phyloP scores from a whole-genome alignment of 148 eudicot species.

The Diospyros kaki region DNA sequence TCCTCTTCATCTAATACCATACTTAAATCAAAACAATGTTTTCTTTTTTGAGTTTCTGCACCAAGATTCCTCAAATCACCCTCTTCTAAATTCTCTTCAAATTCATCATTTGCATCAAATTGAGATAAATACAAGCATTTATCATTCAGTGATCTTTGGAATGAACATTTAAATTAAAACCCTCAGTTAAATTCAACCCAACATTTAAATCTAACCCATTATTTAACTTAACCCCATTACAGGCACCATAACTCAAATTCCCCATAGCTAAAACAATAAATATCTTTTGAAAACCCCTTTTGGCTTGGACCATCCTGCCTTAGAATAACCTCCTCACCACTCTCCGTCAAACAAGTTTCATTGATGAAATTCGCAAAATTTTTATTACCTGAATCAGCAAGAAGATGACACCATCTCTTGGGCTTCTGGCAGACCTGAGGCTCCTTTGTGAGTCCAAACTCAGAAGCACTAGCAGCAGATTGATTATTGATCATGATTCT shows the following conservation, averaged over 20 bases:
- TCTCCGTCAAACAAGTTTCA: constrained; percentile 16
- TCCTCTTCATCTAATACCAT: constrained; percentile 44
- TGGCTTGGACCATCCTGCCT: not conserved
- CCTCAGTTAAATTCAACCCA: constrained; percentile 52
- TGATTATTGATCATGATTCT: not conserved
- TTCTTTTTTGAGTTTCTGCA: constrained; percentile 28
- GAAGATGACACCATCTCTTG: constrained; percentile 26
- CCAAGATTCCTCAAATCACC: constrained; percentile 1
- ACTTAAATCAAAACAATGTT: constrained; percentile 70
- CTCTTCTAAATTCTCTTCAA: constrained; percentile 13
- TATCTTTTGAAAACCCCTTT: not conserved
- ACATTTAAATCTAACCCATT: not conserved
- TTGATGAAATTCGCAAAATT: constrained; percentile 18
- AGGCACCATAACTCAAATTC: constrained; percentile 8
- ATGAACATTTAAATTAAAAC: constrained; percentile 29
- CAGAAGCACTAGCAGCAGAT: constrained; percentile 5
- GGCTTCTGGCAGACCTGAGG: constrained; percentile 37
- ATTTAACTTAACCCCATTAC: constrained; percentile 9
- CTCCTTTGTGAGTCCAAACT: constrained; percentile 5
- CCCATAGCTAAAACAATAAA: constrained; percentile 15
- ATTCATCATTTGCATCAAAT: constrained; percentile 50
- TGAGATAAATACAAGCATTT: constrained; percentile 53
- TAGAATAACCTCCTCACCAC: constrained; percentile 9
- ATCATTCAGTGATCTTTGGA: constrained; percentile 10
- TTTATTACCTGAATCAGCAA: constrained; percentile 36